Conservation (phyloP, 2,329 filamentous ascomycete genomes). For the Colletotrichum cereale region DNA sequence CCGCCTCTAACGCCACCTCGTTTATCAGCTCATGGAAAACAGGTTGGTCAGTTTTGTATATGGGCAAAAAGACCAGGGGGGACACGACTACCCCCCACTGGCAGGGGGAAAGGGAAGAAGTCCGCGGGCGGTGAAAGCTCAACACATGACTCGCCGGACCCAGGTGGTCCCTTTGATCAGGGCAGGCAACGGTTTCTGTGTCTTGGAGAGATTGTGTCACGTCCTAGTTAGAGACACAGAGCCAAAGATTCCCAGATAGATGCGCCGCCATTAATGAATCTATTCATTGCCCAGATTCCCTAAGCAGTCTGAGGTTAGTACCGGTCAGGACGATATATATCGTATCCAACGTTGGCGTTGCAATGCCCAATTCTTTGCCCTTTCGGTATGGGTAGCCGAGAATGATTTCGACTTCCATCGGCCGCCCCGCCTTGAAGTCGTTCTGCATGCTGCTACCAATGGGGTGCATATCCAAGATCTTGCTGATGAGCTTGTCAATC, state of each 20-base stretch:
- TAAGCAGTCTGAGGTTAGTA: conserved; percentile 44
- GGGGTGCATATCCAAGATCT: conserved; percentile 59
- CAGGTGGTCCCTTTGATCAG: not conserved
- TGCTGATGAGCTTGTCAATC: conserved; percentile 60
- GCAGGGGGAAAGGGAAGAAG: conserved; percentile 8
- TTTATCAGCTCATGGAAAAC: not conserved
- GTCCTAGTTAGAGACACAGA: not conserved
- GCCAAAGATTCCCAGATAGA: not conserved
- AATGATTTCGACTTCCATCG: conserved; percentile 74
- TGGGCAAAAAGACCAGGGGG: not conserved
- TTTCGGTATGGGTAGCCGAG: conserved; percentile 70
- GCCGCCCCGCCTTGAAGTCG: conserved; percentile 67
- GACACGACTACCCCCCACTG: conserved; percentile 1
- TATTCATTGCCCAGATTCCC: conserved; percentile 20
- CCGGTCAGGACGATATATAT: conserved; percentile 52
- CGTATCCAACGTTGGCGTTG: conserved; percentile 64
- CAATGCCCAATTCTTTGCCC: conserved; percentile 65
- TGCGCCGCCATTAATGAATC: not conserved
- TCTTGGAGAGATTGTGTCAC: not conserved
- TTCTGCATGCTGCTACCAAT: conserved; percentile 66
- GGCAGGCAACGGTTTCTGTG: not conserved
- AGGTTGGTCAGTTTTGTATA: not conserved
- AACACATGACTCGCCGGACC: conserved; percentile 6
- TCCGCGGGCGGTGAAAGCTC: not conserved
- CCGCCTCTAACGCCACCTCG: no score